phyloP scores from a whole-genome alignment of 257 asterid genomes.

The Apocynum venetum region DNA sequence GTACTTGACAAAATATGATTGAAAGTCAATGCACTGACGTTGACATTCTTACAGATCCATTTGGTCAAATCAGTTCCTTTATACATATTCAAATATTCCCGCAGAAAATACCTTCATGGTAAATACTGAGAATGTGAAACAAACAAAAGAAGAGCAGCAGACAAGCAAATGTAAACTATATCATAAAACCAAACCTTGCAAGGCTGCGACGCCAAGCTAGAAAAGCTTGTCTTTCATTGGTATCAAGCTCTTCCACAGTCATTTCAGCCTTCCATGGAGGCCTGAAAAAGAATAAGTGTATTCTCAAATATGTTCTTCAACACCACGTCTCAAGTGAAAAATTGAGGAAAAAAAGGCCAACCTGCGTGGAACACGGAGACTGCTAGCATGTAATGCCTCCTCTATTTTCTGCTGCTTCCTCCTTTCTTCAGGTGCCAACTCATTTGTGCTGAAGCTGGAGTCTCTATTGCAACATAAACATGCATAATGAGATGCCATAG shows the following conservation, averaged over 20 bases:
- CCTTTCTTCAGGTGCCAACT: constrained; percentile 56
- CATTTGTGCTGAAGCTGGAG: constrained; percentile 45
- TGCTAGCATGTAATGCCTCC: constrained; percentile 88
- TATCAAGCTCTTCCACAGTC: constrained; percentile 91
- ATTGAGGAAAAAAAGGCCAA: background rate
- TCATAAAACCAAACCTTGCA: constrained; percentile 59
- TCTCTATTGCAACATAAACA: constrained; percentile 50
- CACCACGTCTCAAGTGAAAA: background rate
- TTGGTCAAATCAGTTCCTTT: background rate
- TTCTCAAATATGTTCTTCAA: constrained; percentile 14
- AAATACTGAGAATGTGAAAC: background rate
- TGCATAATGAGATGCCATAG: background rate
- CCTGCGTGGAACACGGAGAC: constrained; percentile 98
- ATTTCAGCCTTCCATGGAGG: constrained; percentile 89
- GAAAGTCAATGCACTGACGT: background rate
- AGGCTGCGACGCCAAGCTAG: constrained; percentile 93
- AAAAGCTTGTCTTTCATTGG: constrained; percentile 71
- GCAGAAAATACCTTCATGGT: background rate
- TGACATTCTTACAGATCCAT: background rate
- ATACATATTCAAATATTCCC: background rate
- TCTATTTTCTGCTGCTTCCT: constrained; percentile 73
- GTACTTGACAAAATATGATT: background rate
- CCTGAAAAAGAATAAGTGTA: constrained; percentile 37
- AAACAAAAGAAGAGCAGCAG: background rate
- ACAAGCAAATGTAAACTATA: background rate